A percentile compares a stretch with the other conserved stretches of the same genome.
These are phyloP conservation scores for Saccharomyces pastorianus DNA, from an alignment of 1,139 yeast species.

Conservation along the genomic window DNA sequence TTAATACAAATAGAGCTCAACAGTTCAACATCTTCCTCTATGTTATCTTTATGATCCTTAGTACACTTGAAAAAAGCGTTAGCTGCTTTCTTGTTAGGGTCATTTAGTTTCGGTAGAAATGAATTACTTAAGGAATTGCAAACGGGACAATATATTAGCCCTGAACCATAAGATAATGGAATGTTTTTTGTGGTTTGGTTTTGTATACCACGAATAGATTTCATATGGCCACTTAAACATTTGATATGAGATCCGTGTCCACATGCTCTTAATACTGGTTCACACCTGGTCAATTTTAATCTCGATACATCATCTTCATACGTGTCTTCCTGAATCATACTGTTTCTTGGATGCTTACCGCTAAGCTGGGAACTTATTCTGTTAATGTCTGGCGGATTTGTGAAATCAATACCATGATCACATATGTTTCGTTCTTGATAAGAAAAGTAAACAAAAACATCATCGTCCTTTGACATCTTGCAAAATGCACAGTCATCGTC, in stretches of 20 bases:
- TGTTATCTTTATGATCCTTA: not conserved
- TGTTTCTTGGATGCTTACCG: not conserved
- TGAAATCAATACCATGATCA: constrained; percentile 16
- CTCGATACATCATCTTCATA: not conserved
- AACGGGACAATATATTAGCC: constrained; percentile 80
- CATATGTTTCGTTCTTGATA: constrained; percentile 26
- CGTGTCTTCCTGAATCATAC: not conserved
- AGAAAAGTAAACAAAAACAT: constrained; percentile 49
- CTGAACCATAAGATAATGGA: constrained; percentile 64
- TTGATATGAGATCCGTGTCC: constrained; percentile 90
- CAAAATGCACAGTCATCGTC: constrained; percentile 80
- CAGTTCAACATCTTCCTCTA: not conserved
- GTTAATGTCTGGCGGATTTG: not conserved
- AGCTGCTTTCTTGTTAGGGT: constrained; percentile 6
- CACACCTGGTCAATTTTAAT: constrained; percentile 1
- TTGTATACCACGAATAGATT: constrained; percentile 46
- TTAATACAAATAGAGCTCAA: constrained; percentile 13
- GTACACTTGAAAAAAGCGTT: constrained; percentile 8
- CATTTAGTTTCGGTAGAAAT: constrained; percentile 51
- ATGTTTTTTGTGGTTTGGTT: constrained; percentile 72
- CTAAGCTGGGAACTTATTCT: not conserved
- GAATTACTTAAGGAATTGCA: constrained; percentile 83
- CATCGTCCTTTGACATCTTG: constrained; percentile 69
- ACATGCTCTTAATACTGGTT: constrained; percentile 65
- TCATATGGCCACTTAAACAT: constrained; percentile 61